Conservation (phyloP, 2,329 filamentous ascomycete species). For the Neonectria faginata region DNA sequence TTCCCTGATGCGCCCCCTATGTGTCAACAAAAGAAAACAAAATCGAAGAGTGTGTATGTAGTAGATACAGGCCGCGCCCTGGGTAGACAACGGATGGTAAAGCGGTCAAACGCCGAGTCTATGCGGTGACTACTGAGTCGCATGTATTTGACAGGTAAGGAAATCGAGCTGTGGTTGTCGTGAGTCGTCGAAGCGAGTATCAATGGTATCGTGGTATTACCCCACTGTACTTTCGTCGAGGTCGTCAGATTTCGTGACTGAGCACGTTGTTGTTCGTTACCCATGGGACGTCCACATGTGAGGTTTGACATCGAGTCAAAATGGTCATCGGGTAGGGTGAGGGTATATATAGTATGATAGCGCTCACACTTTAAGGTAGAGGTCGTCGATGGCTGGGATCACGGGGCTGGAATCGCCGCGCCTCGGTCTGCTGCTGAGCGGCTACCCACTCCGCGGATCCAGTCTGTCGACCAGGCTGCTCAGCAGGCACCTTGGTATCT, state of each 20-base stretch:
- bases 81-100: slow-evolving; percentile 34
- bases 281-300: slow-evolving; percentile 9
- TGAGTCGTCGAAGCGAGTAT: slow-evolving; percentile 44
- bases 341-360: slow-evolving; percentile 26
- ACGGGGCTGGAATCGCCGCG: slow-evolving; percentile 57
- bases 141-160: slow-evolving; percentile 46
- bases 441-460: slow-evolving; percentile 64
- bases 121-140: slow-evolving; percentile 48
- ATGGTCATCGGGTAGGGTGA: slow-evolving; percentile 18
- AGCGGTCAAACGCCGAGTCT: slow-evolving; percentile 50
- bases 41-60: slow-evolving; percentile 43
- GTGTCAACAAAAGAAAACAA: slow-evolving; percentile 43
- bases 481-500: slow-evolving; percentile 71
- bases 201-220: slow-evolving; percentile 35
- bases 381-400: slow-evolving; percentile 58
- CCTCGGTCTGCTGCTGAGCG: slow-evolving; percentile 58
- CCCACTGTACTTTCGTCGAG: slow-evolving; percentile 44
- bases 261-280: slow-evolving; percentile 31
- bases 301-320: slow-evolving; percentile 13
- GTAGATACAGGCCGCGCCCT: slow-evolving; percentile 44
- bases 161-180: slow-evolving; percentile 39
- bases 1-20: slow-evolving; percentile 44
- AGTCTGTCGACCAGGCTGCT: slow-evolving; percentile 66
- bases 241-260: slow-evolving; percentile 39
- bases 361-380: slow-evolving; percentile 47